These are phyloP conservation scores for Rhododendron griersonianum DNA, from an alignment of 148 eudicot species.

Conservation along the genomic window DNA sequence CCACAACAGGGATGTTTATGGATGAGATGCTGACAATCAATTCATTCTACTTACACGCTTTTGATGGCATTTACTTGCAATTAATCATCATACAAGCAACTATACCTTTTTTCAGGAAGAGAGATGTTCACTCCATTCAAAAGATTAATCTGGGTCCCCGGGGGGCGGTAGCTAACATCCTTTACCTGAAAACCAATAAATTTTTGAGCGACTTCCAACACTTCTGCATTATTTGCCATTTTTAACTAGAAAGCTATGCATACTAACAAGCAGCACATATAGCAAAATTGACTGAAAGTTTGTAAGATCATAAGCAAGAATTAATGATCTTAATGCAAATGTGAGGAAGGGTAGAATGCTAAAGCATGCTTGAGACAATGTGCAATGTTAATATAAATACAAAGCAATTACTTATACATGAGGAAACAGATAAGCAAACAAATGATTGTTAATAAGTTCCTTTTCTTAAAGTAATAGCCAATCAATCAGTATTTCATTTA, in stretches of 20 bases:
- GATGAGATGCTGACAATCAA: neutral
- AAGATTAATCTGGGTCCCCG: slow-evolving; percentile 75
- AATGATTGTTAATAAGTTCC: neutral
- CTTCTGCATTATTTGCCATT: neutral
- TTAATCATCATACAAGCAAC: neutral
- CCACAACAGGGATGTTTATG: neutral
- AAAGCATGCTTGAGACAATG: neutral
- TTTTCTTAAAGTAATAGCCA: neutral
- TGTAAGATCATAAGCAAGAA: neutral
- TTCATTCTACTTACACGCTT: neutral
- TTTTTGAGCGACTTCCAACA: slow-evolving; percentile 2
- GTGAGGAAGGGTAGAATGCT: neutral
- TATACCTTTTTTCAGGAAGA: slow-evolving; percentile 70
- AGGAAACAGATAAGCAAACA: neutral
- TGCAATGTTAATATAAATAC: neutral
- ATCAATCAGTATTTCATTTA: neutral
- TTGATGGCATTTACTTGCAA: neutral
- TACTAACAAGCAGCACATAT: neutral
- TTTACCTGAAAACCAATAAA: slow-evolving; percentile 41
- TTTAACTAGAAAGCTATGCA: neutral
- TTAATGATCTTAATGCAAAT: neutral
- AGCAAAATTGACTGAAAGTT: neutral
- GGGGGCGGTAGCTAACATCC: slow-evolving; percentile 69
- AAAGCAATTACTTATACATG: neutral
- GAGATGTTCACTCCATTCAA: slow-evolving; percentile 59